Evolutionary conservation across 208 protist species (phyloP).

Genomic region (Tritrichomonas foetus): DNA sequence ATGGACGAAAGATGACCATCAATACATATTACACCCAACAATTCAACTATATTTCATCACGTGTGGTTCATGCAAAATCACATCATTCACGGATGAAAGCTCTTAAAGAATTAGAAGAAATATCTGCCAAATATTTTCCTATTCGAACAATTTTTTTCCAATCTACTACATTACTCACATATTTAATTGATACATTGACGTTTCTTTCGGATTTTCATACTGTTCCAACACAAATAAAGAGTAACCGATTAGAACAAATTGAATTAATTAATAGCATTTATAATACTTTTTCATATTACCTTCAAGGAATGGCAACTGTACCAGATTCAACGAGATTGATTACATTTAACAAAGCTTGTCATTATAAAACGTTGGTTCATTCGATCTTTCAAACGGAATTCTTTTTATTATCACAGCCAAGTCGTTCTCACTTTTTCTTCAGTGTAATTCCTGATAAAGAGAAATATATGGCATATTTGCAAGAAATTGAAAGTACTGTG

Average conservation of each 20-base stretch:
- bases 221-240: background rate
- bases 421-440: background rate
- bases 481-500: background rate
- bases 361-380: background rate
- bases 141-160: background rate
- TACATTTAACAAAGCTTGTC: background rate
- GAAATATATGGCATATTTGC: background rate
- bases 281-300: background rate
- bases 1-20: background rate
- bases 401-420: conserved; percentile 5
- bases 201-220: conserved; percentile 1
- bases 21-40: background rate
- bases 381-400: background rate
- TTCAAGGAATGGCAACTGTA: background rate
- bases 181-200: background rate
- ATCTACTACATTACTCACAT: background rate
- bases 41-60: background rate
- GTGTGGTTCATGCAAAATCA: background rate
- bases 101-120: background rate
- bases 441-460: background rate
- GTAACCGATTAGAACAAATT: background rate
- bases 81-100: background rate
- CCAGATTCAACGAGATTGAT: background rate
- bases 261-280: background rate
- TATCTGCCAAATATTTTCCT: background rate